Evolutionary conservation across 352 stramenopile genomes (phyloP), one percentile per base, ranked within the genome.

Genomic region (Thalassiosira mediterranea): DNA sequence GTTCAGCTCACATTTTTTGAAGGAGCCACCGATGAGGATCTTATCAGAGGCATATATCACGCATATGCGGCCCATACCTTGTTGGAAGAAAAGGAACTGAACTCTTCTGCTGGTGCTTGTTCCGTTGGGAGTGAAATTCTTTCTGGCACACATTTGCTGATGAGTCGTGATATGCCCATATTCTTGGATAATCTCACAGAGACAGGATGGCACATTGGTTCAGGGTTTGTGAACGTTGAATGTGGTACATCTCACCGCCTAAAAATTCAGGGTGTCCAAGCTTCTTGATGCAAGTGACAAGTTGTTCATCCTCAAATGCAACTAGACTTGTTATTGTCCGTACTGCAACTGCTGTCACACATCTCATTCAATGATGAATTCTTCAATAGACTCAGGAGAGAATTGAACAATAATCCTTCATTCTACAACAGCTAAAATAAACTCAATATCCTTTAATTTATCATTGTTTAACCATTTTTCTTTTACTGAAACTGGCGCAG

Each of bases 31-130:
- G 83, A 78, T 17, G 48, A 74, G 19, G 82, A 90, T 75, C 13
- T 91, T 17, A 63, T 89, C 40, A 29, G 51, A 57, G 86, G 83
- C 32, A 85, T 88, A 58, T 81, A 79, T 49, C 85, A 91, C 75
- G 83, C 85, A n/a, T 89, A 83, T 59, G 28, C 78, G 15, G 54
- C 83, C 17, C 42, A 70, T 48, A n/a, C 23, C n/a, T 49, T 46
- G 28, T 10, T 62, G 63, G 7, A 76, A 34, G 19, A 48, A 21
- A n/a, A n/a, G n/a, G n/a, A n/a, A n/a, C n/a, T n/a, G n/a, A n/a
- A n/a, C n/a, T n/a, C n/a, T n/a, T n/a, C n/a, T n/a, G n/a, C n/a
- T n/a, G 13, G 19, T 31, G 17, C 26, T 31, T 21, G 15, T 28
- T 25, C 21, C 21, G 37, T 62, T n/a, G n/a, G 51, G 3, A 21